A percentile compares a stretch with the other conserved stretches of the same genome.
Conservation (phyloP, 495 filamentous ascomycete species). For the Podospora bellae-mahoneyi region DNA sequence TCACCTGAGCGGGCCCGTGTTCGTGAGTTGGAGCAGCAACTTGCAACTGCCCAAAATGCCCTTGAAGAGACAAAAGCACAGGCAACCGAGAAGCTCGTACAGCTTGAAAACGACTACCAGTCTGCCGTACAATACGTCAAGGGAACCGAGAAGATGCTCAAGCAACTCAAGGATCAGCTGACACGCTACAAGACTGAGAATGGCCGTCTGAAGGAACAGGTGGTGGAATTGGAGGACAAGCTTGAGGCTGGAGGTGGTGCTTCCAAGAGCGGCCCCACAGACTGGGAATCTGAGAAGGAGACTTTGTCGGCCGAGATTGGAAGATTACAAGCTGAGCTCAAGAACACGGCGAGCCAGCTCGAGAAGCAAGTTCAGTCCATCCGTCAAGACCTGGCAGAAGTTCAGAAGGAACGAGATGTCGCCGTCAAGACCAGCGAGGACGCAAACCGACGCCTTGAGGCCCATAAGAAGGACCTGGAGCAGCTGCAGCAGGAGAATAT, state of each 20-base stretch:
- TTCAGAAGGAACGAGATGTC: conserved; percentile 65
- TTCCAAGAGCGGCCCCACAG: conserved; percentile 42
- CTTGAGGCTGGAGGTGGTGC: conserved; percentile 37
- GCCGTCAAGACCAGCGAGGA: conserved; percentile 55
- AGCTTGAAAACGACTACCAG: conserved; percentile 94
- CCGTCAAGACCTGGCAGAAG: conserved; percentile 60
- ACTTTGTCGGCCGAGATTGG: conserved; percentile 69
- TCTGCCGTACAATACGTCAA: conserved; percentile 99
- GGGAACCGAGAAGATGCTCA: conserved; percentile 97
- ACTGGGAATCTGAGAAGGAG: conserved; percentile 78
- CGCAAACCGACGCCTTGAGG: conserved; percentile 55
- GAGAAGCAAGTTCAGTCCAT: conserved; percentile 68
- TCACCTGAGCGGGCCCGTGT: conserved; percentile 80
- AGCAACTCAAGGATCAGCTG: conserved; percentile 96
- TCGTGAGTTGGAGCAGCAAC: conserved; percentile 84
- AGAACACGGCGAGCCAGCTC: conserved; percentile 59
- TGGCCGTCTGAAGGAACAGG: conserved; percentile 72
- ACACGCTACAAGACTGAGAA: conserved; percentile 84
- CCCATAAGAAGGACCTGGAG: conserved; percentile 66
- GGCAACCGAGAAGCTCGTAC: conserved; percentile 84
- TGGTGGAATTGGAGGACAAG: conserved; percentile 58
- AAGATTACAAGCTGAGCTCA: conserved; percentile 64
- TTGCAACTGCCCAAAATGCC: conserved; percentile 69
- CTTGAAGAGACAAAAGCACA: conserved; percentile 78
- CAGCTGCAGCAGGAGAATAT: conserved; percentile 77